A percentile compares a stretch with the other conserved stretches of the same genome.
These are phyloP conservation scores for Stagonosporopsis rhizophila DNA, from an alignment of 2,329 filamentous ascomycete genomes.

Conservation along the genomic window DNA sequence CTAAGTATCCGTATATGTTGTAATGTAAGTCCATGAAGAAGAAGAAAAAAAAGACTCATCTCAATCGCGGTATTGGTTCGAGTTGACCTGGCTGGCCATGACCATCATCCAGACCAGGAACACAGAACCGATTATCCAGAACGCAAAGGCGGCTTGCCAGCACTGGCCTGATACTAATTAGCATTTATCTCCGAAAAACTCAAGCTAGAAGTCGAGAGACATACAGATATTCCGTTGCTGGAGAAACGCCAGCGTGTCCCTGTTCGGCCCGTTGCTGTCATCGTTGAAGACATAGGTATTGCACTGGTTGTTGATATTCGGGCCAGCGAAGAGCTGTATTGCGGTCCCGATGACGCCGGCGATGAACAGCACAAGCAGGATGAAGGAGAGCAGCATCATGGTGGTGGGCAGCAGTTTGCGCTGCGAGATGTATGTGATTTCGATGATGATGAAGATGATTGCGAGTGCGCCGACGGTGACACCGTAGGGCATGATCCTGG, in stretches of 20 bases:
- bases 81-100: conserved; percentile 64
- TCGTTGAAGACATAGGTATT: conserved; percentile 62
- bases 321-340: conserved; percentile 66
- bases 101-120: conserved; percentile 72
- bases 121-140: conserved; percentile 68
- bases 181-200: background rate
- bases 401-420: conserved; percentile 64
- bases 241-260: conserved; percentile 67
- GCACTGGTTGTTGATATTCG: conserved; percentile 66
- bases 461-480: conserved; percentile 64
- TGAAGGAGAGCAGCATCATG: conserved; percentile 67
- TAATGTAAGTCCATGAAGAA: conserved; percentile 9
- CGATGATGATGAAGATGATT: conserved; percentile 65
- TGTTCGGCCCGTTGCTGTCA: conserved; percentile 55
- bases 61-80: conserved; percentile 47
- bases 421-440: conserved; percentile 63
- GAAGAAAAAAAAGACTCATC: background rate
- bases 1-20: background rate
- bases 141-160: conserved; percentile 69
- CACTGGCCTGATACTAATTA: conserved; percentile 57
- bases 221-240: conserved; percentile 68
- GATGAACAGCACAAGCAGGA: conserved; percentile 67
- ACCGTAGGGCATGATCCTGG: conserved; percentile 70
- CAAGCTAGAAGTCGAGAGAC: conserved; percentile 28
- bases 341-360: conserved; percentile 69